Conservation (phyloP, 2,329 filamentous ascomycete species). For the Mollisiaceae sp. region DNA sequence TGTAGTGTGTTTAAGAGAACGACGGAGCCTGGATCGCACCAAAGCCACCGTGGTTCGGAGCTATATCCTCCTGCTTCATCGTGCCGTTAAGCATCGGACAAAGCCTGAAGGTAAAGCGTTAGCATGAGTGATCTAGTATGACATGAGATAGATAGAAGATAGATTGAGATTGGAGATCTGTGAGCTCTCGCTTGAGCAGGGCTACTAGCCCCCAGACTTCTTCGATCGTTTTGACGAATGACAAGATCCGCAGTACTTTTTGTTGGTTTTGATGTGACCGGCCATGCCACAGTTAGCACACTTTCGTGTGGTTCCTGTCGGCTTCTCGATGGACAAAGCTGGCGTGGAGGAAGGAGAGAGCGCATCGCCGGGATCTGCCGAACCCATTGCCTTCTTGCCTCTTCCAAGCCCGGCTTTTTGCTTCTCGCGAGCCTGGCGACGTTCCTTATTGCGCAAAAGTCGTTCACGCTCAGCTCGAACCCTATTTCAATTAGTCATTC, state of each 20-base stretch:
- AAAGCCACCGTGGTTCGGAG: conserved; percentile 62
- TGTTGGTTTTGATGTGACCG: conserved; percentile 98
- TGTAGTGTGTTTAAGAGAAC: conserved; percentile 11
- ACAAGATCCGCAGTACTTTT: conserved; percentile 68
- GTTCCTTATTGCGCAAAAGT: conserved; percentile 88
- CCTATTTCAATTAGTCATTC: conserved; percentile 46
- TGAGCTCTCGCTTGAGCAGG: background rate
- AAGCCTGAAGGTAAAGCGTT: conserved; percentile 58
- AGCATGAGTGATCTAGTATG: conserved; percentile 30
- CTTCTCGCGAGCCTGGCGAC: conserved; percentile 87
- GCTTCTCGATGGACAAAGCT: conserved; percentile 54
- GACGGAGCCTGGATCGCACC: conserved; percentile 17
- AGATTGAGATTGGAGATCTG: background rate
- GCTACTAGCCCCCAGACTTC: conserved; percentile 7
- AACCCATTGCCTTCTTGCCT: conserved; percentile 14
- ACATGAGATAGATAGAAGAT: conserved; percentile 11
- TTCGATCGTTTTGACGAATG: background rate
- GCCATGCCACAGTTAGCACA: conserved; percentile 97
- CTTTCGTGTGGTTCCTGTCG: conserved; percentile 78
- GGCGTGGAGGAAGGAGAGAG: conserved; percentile 52
- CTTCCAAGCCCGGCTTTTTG: conserved; percentile 66
- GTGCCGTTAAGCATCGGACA: conserved; percentile 87
- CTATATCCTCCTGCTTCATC: conserved; percentile 65
- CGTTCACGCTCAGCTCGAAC: conserved; percentile 53
- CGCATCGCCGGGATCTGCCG: conserved; percentile 32